phyloP scores from a whole-genome alignment of 805 yeast species.

The Sungouiella blattae region DNA sequence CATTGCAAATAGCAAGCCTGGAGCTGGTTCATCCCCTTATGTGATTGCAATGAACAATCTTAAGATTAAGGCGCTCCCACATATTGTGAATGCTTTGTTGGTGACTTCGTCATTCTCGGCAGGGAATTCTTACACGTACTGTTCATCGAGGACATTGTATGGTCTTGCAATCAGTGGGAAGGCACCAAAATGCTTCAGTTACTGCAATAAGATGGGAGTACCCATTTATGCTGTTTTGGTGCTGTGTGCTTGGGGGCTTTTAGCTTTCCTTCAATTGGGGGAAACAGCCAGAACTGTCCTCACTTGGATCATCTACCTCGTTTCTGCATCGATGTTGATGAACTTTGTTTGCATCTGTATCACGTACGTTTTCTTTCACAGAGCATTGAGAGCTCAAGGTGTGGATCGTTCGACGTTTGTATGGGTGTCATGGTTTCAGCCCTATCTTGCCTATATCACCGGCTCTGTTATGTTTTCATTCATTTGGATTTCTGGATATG shows the following conservation, averaged over 20 bases:
- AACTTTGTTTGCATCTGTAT: constrained; percentile 28
- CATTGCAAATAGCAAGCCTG: constrained; percentile 54
- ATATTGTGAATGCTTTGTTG: constrained; percentile 74
- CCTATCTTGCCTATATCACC: constrained; percentile 23
- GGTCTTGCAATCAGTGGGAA: constrained; percentile 70
- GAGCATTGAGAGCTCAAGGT: constrained; percentile 18
- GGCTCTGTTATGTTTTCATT: constrained; percentile 14
- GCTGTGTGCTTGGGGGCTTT: constrained; percentile 51
- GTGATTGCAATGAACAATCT: constrained; percentile 76
- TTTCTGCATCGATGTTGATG: constrained; percentile 25
- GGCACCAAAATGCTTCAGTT: constrained; percentile 66
- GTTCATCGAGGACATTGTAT: constrained; percentile 71
- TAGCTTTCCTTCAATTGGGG: constrained; percentile 61
- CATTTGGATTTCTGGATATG: constrained; percentile 17
- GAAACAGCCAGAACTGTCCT: constrained; percentile 23
- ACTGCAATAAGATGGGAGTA: constrained; percentile 45
- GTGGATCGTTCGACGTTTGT: constrained; percentile 15
- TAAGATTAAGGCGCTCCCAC: constrained; percentile 62
- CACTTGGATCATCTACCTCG: constrained; percentile 31
- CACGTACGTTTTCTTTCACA: constrained; percentile 13
- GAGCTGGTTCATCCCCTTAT: constrained; percentile 82
- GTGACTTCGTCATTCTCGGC: constrained; percentile 77
- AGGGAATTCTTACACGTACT: constrained; percentile 73
- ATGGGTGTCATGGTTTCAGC: constrained; percentile 18
- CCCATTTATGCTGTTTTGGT: constrained; percentile 44